Evolutionary conservation across 2,329 filamentous ascomycete genomes (phyloP).

Genomic region (Beauveria sp.): DNA sequence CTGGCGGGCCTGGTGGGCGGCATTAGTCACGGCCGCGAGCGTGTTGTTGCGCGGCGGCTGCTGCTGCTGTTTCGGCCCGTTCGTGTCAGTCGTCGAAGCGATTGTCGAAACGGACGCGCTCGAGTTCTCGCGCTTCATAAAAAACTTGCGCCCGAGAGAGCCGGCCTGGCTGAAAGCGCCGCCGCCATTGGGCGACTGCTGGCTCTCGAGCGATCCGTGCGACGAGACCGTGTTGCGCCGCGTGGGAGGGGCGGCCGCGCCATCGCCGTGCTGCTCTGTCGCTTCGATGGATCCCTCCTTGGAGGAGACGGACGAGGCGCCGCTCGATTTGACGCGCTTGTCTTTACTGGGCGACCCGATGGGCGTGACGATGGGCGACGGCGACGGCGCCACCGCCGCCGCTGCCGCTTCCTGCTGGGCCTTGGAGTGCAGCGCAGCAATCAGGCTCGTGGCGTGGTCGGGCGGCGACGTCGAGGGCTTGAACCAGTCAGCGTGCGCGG

Average conservation of each 20-base stretch:
- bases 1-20: conserved; percentile 46
- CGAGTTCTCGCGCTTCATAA: conserved; percentile 31
- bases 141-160: conserved; percentile 32
- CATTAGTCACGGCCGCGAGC: conserved; percentile 47
- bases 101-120: conserved; percentile 28
- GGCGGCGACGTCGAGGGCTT: conserved; percentile 48
- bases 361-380: conserved; percentile 34
- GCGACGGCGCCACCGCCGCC: conserved; percentile 23
- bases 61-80: conserved; percentile 24
- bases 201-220: conserved; percentile 20
- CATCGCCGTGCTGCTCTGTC: conserved; percentile 20
- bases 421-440: conserved; percentile 60
- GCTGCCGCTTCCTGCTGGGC: conserved; percentile 48
- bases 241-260: conserved; percentile 19
- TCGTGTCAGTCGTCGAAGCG: conserved; percentile 16
- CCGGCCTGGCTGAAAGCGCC: conserved; percentile 30
- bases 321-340: conserved; percentile 33
- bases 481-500: conserved; percentile 57
- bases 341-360: conserved; percentile 27
- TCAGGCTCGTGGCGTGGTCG: conserved; percentile 54
- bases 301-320: conserved; percentile 43
- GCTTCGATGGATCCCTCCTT: conserved; percentile 29
- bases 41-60: conserved; percentile 33
- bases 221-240: conserved; percentile 34
- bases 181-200: conserved; percentile 23